These are phyloP conservation scores for Argentina anserina DNA, from an alignment of 306 rosid species.

Conservation along the genomic window DNA sequence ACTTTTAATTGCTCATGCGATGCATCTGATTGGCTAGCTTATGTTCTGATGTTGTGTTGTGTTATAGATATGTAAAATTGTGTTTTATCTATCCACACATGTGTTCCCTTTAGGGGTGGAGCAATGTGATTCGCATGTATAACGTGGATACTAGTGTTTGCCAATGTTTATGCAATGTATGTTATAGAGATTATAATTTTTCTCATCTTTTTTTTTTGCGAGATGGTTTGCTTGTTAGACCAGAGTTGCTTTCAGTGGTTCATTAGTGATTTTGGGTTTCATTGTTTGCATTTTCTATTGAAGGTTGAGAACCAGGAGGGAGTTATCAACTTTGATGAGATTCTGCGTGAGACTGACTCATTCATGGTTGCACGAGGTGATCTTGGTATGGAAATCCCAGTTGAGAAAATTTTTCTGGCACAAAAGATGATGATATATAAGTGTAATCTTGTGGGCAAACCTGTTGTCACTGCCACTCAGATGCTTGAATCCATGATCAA, in stretches of 20 bases:
- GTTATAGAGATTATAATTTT: not conserved
- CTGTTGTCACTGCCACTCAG: conserved; percentile 96
- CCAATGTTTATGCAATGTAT: not conserved
- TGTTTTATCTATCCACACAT: not conserved
- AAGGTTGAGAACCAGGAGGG: conserved; percentile 99
- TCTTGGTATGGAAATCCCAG: conserved; percentile 99
- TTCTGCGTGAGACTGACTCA: conserved; percentile 92
- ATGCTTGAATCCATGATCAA: conserved; percentile 99
- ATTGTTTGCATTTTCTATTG: not conserved
- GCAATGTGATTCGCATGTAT: not conserved
- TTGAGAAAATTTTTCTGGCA: conserved; percentile 90
- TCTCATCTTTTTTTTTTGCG: not conserved
- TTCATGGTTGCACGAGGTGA: conserved; percentile 99
- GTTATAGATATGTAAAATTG: not conserved
- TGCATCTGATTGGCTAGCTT: not conserved
- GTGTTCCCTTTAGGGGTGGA: not conserved
- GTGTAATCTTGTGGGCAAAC: conserved; percentile 93
- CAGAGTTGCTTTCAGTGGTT: conserved; percentile 4
- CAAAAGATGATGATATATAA: conserved; percentile 98
- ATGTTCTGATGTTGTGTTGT: not conserved
- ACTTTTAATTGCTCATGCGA: not conserved
- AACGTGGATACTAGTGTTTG: not conserved
- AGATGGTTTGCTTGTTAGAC: not conserved
- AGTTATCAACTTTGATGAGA: conserved; percentile 90
- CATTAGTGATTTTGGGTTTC: conserved; percentile 20